Percentiles rank a stretch among this genome's conserved stretches.
Conservation (phyloP, 306 rosid species). For the Casuarina equisetifolia region DNA sequence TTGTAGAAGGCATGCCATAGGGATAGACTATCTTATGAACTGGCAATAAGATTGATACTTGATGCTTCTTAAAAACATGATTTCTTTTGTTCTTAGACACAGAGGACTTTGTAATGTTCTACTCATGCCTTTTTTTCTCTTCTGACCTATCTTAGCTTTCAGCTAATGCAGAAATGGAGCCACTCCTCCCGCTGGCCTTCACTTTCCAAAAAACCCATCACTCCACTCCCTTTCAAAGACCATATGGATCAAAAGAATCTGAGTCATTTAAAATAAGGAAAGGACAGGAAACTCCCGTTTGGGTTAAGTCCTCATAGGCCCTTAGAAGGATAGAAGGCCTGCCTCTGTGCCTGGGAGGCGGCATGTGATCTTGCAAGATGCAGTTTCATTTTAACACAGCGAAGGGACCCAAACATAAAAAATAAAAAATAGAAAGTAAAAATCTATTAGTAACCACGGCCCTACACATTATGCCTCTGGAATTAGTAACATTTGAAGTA, state of each 20-base stretch:
- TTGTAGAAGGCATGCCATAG: not conserved
- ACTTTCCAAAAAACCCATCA: not conserved
- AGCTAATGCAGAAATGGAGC: not conserved
- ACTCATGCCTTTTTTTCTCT: not conserved
- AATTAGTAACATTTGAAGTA: not conserved
- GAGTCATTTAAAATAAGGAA: not conserved
- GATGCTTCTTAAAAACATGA: not conserved
- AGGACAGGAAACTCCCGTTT: not conserved
- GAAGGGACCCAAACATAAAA: not conserved
- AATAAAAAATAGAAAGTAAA: not conserved
- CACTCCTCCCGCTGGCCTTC: not conserved
- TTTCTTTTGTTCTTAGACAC: not conserved
- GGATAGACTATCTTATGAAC: not conserved
- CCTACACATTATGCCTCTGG: not conserved
- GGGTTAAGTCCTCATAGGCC: not conserved
- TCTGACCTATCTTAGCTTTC: not conserved
- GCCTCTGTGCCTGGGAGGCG: not conserved
- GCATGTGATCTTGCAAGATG: not conserved
- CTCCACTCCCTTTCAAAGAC: not conserved
- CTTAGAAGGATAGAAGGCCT: not conserved
- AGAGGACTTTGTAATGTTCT: not conserved
- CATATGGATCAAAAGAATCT: not conserved
- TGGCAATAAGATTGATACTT: not conserved
- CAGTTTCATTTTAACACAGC: not conserved
- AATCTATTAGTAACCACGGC: not conserved